Conservation (phyloP, 495 filamentous ascomycete genomes). For the Lophiotrema nucula region DNA sequence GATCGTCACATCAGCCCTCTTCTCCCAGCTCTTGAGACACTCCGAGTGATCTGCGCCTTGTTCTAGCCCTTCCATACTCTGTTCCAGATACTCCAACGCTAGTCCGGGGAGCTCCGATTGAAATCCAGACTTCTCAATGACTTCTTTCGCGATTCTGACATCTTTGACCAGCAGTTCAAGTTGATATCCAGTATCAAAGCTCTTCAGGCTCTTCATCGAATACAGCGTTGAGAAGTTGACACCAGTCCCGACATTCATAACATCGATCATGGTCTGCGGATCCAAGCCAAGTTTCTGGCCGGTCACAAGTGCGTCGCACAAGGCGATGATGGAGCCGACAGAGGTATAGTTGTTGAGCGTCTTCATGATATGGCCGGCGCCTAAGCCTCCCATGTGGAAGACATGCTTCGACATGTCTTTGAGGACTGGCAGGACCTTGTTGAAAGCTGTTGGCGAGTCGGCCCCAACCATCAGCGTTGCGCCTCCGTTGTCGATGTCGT, state of each 20-base stretch:
- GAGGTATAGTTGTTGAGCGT: slow-evolving; percentile 41
- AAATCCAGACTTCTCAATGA: slow-evolving; percentile 34
- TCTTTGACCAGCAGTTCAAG: slow-evolving; percentile 37
- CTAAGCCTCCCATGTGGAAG: slow-evolving; percentile 32
- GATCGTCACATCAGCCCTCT: slow-evolving; percentile 35
- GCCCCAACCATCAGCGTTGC: slow-evolving; percentile 35
- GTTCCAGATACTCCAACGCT: slow-evolving; percentile 20
- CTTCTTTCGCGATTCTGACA: slow-evolving; percentile 37
- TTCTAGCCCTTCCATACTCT: slow-evolving; percentile 32
- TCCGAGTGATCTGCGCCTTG: slow-evolving; percentile 36
- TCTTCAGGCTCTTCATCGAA: slow-evolving; percentile 32
- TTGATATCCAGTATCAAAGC: slow-evolving; percentile 33
- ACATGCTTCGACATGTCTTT: slow-evolving; percentile 32
- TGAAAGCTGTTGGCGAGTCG: slow-evolving; percentile 24
- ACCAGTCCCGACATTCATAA: slow-evolving; percentile 37
- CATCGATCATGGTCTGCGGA: slow-evolving; percentile 39
- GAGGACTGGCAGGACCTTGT: slow-evolving; percentile 34
- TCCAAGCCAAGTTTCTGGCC: slow-evolving; percentile 39
- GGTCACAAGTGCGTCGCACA: slow-evolving; percentile 34
- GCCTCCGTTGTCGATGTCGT: slow-evolving; percentile 35
- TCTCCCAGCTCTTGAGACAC: slow-evolving; percentile 36
- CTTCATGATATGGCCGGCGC: slow-evolving; percentile 39
- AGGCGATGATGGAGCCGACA: slow-evolving; percentile 33
- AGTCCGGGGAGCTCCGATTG: slow-evolving; percentile 30
- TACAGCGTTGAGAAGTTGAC: slow-evolving; percentile 37